phyloP scores from a whole-genome alignment of 2,329 filamentous ascomycete genomes.

The Pseudocercospora fuligena region DNA sequence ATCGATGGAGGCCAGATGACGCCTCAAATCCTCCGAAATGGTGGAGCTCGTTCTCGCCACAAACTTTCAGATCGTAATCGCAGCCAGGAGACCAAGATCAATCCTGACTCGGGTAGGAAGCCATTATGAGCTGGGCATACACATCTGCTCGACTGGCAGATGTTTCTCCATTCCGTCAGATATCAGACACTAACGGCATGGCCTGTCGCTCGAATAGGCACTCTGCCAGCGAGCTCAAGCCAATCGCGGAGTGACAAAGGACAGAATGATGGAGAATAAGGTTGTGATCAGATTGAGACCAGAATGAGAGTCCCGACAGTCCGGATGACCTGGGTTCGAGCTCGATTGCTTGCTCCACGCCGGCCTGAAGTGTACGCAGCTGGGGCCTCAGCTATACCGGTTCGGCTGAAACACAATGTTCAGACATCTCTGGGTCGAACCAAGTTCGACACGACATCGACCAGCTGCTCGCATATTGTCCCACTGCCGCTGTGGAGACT shows the following conservation, averaged over 20 bases:
- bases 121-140: background rate
- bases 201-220: background rate
- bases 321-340: background rate
- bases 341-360: background rate
- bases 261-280: background rate
- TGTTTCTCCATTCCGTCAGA: background rate
- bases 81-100: background rate
- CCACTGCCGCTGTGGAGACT: background rate
- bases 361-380: background rate
- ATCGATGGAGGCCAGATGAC: background rate
- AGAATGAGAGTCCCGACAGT: background rate
- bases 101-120: background rate
- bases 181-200: background rate
- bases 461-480: background rate
- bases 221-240: background rate
- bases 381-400: background rate
- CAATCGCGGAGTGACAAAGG: background rate
- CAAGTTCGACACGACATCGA: background rate
- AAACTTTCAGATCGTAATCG: background rate
- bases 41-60: background rate
- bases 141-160: background rate
- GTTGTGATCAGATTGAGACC: background rate
- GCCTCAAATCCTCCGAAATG: background rate
- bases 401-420: constrained; percentile 16
- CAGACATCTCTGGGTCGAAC: background rate